Percentiles rank a stretch among this genome's conserved stretches.
Evolutionary conservation across 768 basidiomycete genomes (phyloP).

Genomic region (Boletus tomentosulus): DNA sequence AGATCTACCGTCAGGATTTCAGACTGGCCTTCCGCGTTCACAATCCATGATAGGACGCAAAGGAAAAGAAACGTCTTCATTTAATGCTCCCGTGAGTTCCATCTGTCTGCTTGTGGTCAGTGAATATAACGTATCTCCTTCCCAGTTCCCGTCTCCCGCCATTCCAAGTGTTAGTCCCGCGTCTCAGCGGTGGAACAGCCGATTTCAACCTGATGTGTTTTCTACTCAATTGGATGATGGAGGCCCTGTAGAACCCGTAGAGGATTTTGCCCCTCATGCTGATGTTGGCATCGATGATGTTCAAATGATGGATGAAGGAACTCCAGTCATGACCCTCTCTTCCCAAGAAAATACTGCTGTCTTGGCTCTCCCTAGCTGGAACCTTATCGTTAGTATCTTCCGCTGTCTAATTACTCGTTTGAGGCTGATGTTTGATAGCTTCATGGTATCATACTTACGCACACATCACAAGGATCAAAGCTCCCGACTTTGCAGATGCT

Average conservation of each 20-base stretch:
- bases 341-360: conserved; percentile 31
- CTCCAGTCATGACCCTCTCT: conserved; percentile 6
- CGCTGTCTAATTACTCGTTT: background rate
- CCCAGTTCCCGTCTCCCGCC: conserved; percentile 9
- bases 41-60: conserved; percentile 13
- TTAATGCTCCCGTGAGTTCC: conserved; percentile 6
- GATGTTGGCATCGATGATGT: conserved; percentile 32
- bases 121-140: background rate
- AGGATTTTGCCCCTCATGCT: conserved; percentile 11
- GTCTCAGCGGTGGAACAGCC: conserved; percentile 4
- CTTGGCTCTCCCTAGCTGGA: conserved; percentile 48
- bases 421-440: conserved; percentile 38
- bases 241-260: conserved; percentile 1
- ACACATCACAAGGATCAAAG: conserved; percentile 37
- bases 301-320: conserved; percentile 30
- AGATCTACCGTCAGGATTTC: conserved; percentile 28
- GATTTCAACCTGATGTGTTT: conserved; percentile 19
- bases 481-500: conserved; percentile 53
- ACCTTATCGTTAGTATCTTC: conserved; percentile 44
- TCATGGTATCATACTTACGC: conserved; percentile 57
- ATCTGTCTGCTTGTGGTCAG: background rate
- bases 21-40: conserved; percentile 14
- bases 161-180: conserved; percentile 27
- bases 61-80: conserved; percentile 13
- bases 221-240: conserved; percentile 11